Conservation (phyloP, 1,284 basidiomycete species). For the Exobasidium cylindrosporum region DNA sequence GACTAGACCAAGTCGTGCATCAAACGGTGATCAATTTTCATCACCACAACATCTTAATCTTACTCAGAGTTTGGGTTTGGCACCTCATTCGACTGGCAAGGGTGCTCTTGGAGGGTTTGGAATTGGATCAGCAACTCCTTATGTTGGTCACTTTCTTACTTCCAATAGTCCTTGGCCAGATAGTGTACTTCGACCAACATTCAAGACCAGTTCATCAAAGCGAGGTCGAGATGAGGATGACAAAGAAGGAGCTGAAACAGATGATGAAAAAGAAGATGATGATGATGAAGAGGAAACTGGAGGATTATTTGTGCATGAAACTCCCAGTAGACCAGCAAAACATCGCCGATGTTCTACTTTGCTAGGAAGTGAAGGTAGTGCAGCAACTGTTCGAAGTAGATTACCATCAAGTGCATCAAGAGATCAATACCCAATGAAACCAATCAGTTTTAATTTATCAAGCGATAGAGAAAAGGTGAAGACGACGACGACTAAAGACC, state of each 20-base stretch:
- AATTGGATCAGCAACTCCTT: slow-evolving; percentile 6
- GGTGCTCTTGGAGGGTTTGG: background rate
- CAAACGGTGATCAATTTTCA: slow-evolving; percentile 27
- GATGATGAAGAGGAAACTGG: slow-evolving; percentile 15
- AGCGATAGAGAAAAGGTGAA: background rate
- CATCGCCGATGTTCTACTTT: background rate
- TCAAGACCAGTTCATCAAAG: slow-evolving; percentile 9
- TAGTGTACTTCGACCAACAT: slow-evolving; percentile 4
- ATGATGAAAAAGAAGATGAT: slow-evolving; percentile 10
- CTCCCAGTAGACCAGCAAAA: slow-evolving; percentile 10
- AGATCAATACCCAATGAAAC: background rate
- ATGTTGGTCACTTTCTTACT: slow-evolving; percentile 1
- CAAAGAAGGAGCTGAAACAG: background rate
- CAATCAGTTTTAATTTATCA: background rate
- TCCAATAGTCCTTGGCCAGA: slow-evolving; percentile 14
- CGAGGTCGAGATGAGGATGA: background rate
- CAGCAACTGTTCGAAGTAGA: background rate
- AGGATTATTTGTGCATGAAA: background rate
- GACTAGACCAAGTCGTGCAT: slow-evolving; percentile 11
- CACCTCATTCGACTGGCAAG: slow-evolving; percentile 39
- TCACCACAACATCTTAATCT: slow-evolving; percentile 49
- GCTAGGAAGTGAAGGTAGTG: slow-evolving; percentile 3
- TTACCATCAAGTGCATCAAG: background rate
- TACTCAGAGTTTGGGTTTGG: slow-evolving; percentile 44
- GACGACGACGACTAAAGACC: no score